Base-by-base conservation (phyloP, 2,329 filamentous ascomycete genomes). In the Colletotrichum horii region DNA sequence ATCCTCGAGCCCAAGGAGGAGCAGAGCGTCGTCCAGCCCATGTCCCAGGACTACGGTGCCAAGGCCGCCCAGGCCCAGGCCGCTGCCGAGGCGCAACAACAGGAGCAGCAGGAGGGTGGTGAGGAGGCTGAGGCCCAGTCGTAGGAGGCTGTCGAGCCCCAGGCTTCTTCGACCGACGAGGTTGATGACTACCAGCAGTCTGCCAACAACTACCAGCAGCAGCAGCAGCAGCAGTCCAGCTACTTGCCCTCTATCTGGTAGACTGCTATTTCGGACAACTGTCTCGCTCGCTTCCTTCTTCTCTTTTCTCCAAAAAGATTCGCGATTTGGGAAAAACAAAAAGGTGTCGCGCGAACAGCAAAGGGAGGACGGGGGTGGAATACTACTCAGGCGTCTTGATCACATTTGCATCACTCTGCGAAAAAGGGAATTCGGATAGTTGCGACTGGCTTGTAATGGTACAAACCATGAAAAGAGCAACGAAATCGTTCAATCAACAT, bases 1-100 rank as follows among this genome's bases (percentile, higher is more conserved):
- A 97, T 99, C 90, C 98, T 98, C 89, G 97, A 99, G 92, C 97
- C 97, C 89, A 99, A 99, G 95, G 97, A 99, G 91, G 97, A 99
- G 93, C 93, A 96, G 87, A 93, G 94, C 83, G 94, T 98, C 80
- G 92, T 98, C 83, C 96, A 98, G 89, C 97, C 97, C 86, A 94
- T 96, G 88, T 96, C 94, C 89, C 96, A 98, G 90, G 97, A 99
- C 91, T 99, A 99, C 90, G 97, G 97, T 84, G 95, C 96, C 82
- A 99, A 99, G 95, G 91, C 91, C 78, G 90, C 90, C 78, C 87
- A 89, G 84, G 85, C 87, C 82, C 92, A 94, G 86, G 92, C 92
- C 77, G 91, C 92, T 79, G 93, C 91, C 80, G 91, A 91, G 83
- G 91, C 91, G 82, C 85, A 86, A 79, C 88, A 90, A 79, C 91